Evolutionary conservation across 2,329 filamentous ascomycete genomes (phyloP), one percentile per base, ranked within the genome.

Genomic region (Penicillium sclerotiorum): DNA sequence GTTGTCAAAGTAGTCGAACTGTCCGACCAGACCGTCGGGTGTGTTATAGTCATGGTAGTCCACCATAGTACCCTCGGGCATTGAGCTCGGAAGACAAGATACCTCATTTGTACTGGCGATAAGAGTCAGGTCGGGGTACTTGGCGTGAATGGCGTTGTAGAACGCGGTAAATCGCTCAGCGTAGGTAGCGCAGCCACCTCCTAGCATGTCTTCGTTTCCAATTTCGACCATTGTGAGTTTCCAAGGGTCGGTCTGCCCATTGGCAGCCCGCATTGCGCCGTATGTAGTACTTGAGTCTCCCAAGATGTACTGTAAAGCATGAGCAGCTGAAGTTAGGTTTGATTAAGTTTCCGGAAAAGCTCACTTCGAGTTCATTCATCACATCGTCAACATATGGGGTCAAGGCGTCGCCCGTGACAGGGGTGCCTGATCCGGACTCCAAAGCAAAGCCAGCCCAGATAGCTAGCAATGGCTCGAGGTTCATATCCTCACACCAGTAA

Each of bases 141-240:
- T 69, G 25, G 69, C 68, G 46, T 70, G 73, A 66, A 86, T 81
- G 13, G 82, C 82, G 32, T 82, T 65, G 52, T 81, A 73, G 68
- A 86, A 84, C 57, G 75, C 69, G 4, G 76, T 75, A 61, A 85
- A 83, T 8, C 84, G 78, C 57, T 80, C 70, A 1, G 72, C 64
- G 69, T 78, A 82, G 1, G 75, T 76, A 0, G 58, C 56, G 1
- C 73, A 68, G 7, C 75, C 77, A 9, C 78, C 78, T 8, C 75
- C 74, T 3, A 85, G 76, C 71, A 80, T 80, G 56, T 87, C 84
- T 61, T 87, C 84, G 62, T 87, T 87, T 46, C 84, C 84, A 40
- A 86, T 70, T 65, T 86, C 83, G 39, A 87, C 80, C 56, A 80
- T 81, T 11, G 77, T 70, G 25, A 87, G 72, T 42, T 66, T 68